Percentiles rank a stretch among this genome's conserved stretches.
These are phyloP conservation scores for Hanseniaspora guilliermondii DNA, from an alignment of 805 yeast species.

Conservation along the genomic window DNA sequence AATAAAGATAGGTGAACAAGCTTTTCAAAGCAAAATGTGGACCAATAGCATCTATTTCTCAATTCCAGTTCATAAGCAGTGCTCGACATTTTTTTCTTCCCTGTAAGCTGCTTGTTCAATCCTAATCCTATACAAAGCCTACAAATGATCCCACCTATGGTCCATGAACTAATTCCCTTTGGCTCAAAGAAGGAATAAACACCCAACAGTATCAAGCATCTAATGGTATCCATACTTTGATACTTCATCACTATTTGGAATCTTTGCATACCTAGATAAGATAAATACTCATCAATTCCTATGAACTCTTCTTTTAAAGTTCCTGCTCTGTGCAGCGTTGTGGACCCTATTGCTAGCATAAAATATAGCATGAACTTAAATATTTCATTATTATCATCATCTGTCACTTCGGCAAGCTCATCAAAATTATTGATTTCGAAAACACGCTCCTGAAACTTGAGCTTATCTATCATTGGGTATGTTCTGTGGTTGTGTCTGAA, in stretches of 20 bases:
- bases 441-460: constrained; percentile 28
- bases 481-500: constrained; percentile 35
- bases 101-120: constrained; percentile 31
- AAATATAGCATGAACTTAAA: constrained; percentile 37
- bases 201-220: constrained; percentile 34
- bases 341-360: constrained; percentile 45
- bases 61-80: constrained; percentile 32
- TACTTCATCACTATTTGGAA: constrained; percentile 30
- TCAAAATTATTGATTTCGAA: constrained; percentile 24
- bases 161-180: constrained; percentile 40
- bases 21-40: constrained; percentile 38
- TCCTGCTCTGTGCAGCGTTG: constrained; percentile 35
- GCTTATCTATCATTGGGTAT: constrained; percentile 34
- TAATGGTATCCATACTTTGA: constrained; percentile 33
- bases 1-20: constrained; percentile 39
- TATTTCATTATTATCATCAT: constrained; percentile 20
- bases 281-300: constrained; percentile 31
- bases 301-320: constrained; percentile 28
- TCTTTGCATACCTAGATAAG: constrained; percentile 32
- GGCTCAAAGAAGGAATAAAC: constrained; percentile 42
- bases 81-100: constrained; percentile 23
- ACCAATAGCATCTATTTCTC: constrained; percentile 38
- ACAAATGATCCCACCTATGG: constrained; percentile 37
- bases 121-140: constrained; percentile 37
- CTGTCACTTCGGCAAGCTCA: constrained; percentile 16